phyloP scores from a whole-genome alignment of 768 basidiomycete genomes.

The Krasilnikovozyma curviuscula region DNA sequence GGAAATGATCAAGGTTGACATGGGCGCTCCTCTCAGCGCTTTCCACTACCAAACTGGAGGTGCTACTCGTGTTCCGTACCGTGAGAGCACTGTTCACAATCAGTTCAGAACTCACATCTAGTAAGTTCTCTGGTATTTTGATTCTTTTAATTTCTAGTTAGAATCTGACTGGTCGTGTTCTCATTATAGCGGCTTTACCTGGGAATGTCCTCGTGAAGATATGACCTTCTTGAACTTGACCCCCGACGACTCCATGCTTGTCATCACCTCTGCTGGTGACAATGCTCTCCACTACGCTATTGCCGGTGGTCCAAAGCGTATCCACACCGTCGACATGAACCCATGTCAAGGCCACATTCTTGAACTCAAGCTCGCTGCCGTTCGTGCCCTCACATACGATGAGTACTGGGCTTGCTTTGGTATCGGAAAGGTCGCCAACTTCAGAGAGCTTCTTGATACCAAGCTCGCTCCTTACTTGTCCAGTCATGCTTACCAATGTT shows the following conservation, averaged over 20 bases:
- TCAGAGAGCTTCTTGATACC: constrained; percentile 41
- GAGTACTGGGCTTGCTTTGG: constrained; percentile 41
- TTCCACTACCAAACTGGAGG: constrained; percentile 27
- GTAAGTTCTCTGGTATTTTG: constrained; percentile 34
- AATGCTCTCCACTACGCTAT: constrained; percentile 65
- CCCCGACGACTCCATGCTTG: constrained; percentile 44
- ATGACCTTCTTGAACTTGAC: constrained; percentile 43
- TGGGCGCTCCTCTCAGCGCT: constrained; percentile 31
- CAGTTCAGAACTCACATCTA: constrained; percentile 31
- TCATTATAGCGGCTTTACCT: constrained; percentile 13
- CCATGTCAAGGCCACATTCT: constrained; percentile 58
- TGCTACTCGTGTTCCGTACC: constrained; percentile 40
- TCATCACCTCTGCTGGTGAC: constrained; percentile 60
- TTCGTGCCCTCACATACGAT: constrained; percentile 38
- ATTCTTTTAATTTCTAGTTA: not conserved
- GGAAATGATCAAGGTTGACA: constrained; percentile 37
- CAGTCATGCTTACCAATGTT: constrained; percentile 24
- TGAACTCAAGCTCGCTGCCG: constrained; percentile 55
- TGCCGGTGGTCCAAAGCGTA: constrained; percentile 38
- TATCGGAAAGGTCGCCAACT: constrained; percentile 39
- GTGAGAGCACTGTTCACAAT: constrained; percentile 48
- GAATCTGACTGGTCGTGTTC: constrained; percentile 5
- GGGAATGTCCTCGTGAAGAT: constrained; percentile 58
- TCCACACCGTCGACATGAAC: constrained; percentile 59
- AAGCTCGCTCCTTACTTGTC: constrained; percentile 49